These are phyloP conservation scores for Dimocarpus longan DNA, from an alignment of 345 rosid species.

Conservation along the genomic window DNA sequence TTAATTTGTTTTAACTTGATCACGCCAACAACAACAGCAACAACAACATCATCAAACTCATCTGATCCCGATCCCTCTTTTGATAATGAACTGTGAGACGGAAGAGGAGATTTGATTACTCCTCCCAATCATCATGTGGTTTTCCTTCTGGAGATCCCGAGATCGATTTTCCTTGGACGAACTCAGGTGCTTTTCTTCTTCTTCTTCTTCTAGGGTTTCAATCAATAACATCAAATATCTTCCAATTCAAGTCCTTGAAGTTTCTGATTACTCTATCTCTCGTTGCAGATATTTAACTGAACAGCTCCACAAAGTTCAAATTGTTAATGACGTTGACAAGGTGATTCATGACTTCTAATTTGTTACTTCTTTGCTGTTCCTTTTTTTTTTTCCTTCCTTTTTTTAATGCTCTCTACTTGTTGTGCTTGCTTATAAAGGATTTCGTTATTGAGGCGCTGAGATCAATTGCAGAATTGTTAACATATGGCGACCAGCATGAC, in stretches of 20 bases:
- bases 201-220: conserved; percentile 8
- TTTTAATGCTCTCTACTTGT: conserved; percentile 22
- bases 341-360: conserved; percentile 32
- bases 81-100: conserved; percentile 25
- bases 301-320: conserved; percentile 74
- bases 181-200: conserved; percentile 64
- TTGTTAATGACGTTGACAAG: conserved; percentile 81
- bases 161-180: conserved; percentile 92
- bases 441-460: conserved; percentile 93
- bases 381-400: not conserved
- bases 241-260: not conserved
- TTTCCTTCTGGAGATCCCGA: conserved; percentile 86
- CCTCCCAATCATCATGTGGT: conserved; percentile 65
- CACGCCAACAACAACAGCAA: not conserved
- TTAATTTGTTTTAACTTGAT: not conserved
- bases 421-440: conserved; percentile 48
- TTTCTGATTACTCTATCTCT: not conserved
- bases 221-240: too few species aligned
- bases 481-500: conserved; percentile 97
- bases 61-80: conserved; percentile 10
- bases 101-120: conserved; percentile 35
- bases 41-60: too few species aligned
- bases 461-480: conserved; percentile 93
- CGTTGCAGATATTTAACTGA: conserved; percentile 73
- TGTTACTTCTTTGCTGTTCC: conserved; percentile 5